Evolutionary conservation across 495 filamentous ascomycete genomes (phyloP), one percentile per base, ranked within the genome.

Genomic region (Pseudomonodictys pantanalensis): DNA sequence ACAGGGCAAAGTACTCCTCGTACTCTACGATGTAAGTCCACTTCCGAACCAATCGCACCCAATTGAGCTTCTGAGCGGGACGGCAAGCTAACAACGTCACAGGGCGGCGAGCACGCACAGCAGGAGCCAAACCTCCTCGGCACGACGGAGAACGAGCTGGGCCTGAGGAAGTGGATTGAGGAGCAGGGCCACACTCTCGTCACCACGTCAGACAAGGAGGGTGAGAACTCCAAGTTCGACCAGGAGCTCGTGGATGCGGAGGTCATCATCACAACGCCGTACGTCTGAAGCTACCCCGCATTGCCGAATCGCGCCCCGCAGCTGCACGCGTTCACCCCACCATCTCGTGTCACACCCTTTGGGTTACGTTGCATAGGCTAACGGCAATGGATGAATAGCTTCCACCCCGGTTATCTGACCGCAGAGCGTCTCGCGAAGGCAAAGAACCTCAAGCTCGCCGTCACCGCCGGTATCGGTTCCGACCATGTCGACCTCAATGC

Each of bases 251-350:
- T 92, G 45, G 93, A 98, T 72, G 90, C 93, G 56, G 93, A 98
- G 74, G 83, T 98, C 73, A 97, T 98, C 82, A 97, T 98, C 78
- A 98, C 93, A 65, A 98, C 93, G 48, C 93, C 92, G 90, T 96
- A 79, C 68, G 89, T 81, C 26, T 20, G 41, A 50, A 54, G 52
- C 50, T 63, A 64, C 56, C 56, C 56, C 64, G 63, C 63, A 62
- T 45, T 51, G 32, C 44, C 22, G 23, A 39, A 38, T 33, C 3
- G 10, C 52, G 62, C 63, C 61, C 61, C 61, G 61, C 61, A 64
- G 52, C 39, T n/a, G 15, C 15, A 5, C 20, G 3, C 38, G 3
- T 15, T n/a, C 38, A 5, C 38, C 38, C 15, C 12, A 15, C 20
- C 38, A 15, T 15, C 47, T 8, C 6, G 22, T 5, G 18, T 3